These are phyloP conservation scores for Tetrahymena malaccensis DNA, from an alignment of 73 alveolate genomes.

Conservation along the genomic window DNA sequence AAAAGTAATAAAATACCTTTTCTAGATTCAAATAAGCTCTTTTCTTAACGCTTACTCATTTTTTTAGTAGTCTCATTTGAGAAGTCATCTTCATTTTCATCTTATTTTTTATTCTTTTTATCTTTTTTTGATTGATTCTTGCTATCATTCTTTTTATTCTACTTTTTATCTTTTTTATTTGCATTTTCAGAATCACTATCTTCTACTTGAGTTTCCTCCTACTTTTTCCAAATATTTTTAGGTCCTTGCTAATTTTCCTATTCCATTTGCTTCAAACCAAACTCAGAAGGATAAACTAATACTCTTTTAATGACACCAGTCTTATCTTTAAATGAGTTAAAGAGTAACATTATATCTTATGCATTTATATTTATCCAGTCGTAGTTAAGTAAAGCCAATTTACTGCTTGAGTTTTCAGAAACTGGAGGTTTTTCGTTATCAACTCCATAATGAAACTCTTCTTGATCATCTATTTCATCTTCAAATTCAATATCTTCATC, in stretches of 20 bases:
- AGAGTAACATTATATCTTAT: conserved; percentile 71
- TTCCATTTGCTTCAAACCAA: conserved; percentile 80
- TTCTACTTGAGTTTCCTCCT: not conserved
- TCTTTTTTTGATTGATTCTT: conserved; percentile 19
- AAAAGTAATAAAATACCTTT: not conserved
- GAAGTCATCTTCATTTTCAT: conserved; percentile 14
- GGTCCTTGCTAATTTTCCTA: conserved; percentile 84
- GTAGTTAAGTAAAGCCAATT: conserved; percentile 83
- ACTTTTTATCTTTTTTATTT: conserved; percentile 25
- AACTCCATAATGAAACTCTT: conserved; percentile 37
- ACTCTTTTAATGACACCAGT: conserved; percentile 66
- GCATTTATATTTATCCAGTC: conserved; percentile 92
- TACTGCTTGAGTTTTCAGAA: conserved; percentile 59
- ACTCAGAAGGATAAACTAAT: conserved; percentile 80
- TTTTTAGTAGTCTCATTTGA: not conserved
- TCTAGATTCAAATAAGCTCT: not conserved
- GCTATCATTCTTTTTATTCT: conserved; percentile 26
- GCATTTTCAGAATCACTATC: conserved; percentile 8
- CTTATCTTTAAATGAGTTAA: conserved; percentile 83
- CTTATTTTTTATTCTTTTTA: conserved; percentile 39
- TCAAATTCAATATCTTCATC: conserved; percentile 30
- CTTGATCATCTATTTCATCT: conserved; percentile 41
- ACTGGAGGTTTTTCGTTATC: conserved; percentile 50
- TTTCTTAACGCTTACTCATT: not conserved
- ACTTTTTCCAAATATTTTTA: conserved; percentile 44